A percentile compares a stretch with the other conserved stretches of the same genome.
Conservation (phyloP, 306 rosid species). For the Gastrolobium villosum region DNA sequence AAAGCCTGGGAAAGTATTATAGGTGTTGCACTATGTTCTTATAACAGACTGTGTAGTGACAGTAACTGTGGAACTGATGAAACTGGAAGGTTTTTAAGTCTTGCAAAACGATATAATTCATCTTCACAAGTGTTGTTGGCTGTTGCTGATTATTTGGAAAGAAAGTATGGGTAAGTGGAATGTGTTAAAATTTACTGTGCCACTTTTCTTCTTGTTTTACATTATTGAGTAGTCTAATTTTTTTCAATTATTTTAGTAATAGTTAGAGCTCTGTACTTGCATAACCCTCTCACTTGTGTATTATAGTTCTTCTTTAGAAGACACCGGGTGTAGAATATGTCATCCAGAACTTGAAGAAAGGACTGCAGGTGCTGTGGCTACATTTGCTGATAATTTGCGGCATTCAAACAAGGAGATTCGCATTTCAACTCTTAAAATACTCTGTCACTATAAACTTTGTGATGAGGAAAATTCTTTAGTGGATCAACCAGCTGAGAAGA, state of each 20-base stretch:
- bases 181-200: slow-evolving; percentile 25
- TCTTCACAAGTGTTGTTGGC: slow-evolving; percentile 73
- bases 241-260: slow-evolving; percentile 1
- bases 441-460: slow-evolving; percentile 65
- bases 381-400: slow-evolving; percentile 74
- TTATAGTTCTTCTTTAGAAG: slow-evolving; percentile 65
- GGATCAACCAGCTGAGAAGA: slow-evolving; percentile 64
- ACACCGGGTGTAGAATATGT: slow-evolving; percentile 51
- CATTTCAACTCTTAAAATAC: slow-evolving; percentile 77
- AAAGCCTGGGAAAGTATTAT: slow-evolving; percentile 71
- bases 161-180: slow-evolving; percentile 69
- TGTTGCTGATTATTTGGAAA: slow-evolving; percentile 85
- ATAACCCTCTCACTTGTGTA: slow-evolving; percentile 42
- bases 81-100: slow-evolving; percentile 61
- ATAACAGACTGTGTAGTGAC: slow-evolving; percentile 51
- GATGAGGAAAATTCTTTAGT: slow-evolving; percentile 49
- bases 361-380: slow-evolving; percentile 54
- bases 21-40: slow-evolving; percentile 73
- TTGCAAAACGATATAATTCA: slow-evolving; percentile 74
- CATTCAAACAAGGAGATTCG: slow-evolving; percentile 77
- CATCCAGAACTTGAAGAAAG: slow-evolving; percentile 65
- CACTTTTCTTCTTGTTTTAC: slow-evolving; percentile 21
- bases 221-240: slow-evolving; percentile 17
- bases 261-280: slow-evolving; percentile 10
- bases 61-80: slow-evolving; percentile 51